Percentiles rank a stretch among this genome's conserved stretches.
Conservation (phyloP, 2,329 filamentous ascomycete species). For the Fragosphaeria purpurea region DNA sequence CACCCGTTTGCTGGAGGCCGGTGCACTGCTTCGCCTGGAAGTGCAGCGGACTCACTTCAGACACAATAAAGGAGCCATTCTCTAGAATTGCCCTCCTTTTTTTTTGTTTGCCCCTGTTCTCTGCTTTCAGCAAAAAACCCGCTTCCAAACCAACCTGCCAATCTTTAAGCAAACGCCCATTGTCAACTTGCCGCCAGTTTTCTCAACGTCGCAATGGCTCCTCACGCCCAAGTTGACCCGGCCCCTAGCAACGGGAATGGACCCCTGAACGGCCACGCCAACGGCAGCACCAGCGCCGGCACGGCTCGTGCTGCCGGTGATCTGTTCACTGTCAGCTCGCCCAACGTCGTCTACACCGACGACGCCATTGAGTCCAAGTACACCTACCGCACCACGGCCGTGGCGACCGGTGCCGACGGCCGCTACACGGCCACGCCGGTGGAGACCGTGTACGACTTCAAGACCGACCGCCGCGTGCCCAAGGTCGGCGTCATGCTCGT, state of each 20-base stretch:
- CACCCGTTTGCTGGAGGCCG: slow-evolving; percentile 95
- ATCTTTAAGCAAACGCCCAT: too few species aligned
- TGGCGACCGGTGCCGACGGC: slow-evolving; percentile 59
- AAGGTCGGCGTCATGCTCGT: slow-evolving; percentile 97
- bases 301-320: slow-evolving; percentile 37
- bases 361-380: slow-evolving; percentile 86
- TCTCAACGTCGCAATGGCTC: slow-evolving; percentile 60
- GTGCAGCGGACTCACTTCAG: slow-evolving; percentile 60
- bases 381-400: slow-evolving; percentile 87
- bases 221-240: slow-evolving; percentile 63
- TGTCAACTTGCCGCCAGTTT: too few species aligned
- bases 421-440: slow-evolving; percentile 76
- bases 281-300: slow-evolving; percentile 19
- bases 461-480: slow-evolving; percentile 85
- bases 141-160: background rate
- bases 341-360: slow-evolving; percentile 87
- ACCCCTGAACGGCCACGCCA: slow-evolving; percentile 12
- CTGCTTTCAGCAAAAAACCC: background rate
- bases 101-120: background rate
- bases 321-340: slow-evolving; percentile 80
- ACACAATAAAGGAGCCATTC: slow-evolving; percentile 39
- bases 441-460: slow-evolving; percentile 92
- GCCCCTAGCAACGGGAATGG: slow-evolving; percentile 51
- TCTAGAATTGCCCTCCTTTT: background rate
- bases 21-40: slow-evolving; percentile 81